phyloP scores from a whole-genome alignment of 2,329 filamentous ascomycete genomes.

The Clonostachys sp. region DNA sequence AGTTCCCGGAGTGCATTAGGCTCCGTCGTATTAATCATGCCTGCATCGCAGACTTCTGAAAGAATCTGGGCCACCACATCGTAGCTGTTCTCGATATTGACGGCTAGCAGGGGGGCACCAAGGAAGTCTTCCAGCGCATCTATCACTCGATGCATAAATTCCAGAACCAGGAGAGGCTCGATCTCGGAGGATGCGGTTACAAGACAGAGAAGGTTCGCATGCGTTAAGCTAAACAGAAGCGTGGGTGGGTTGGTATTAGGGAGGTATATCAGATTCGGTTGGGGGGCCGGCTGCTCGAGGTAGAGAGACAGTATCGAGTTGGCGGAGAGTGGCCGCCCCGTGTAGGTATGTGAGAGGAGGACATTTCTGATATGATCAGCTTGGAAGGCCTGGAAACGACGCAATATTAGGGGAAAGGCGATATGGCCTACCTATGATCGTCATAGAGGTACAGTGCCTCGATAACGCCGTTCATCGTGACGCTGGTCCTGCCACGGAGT shows the following conservation, averaged over 20 bases:
- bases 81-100: conserved; percentile 85
- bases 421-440: conserved; percentile 72
- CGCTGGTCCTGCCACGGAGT: conserved; percentile 18
- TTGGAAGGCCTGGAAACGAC: not conserved
- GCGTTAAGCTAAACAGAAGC: conserved; percentile 81
- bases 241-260: conserved; percentile 79
- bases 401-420: not conserved
- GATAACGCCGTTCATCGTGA: conserved; percentile 74
- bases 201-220: conserved; percentile 83
- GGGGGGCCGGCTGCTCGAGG: conserved; percentile 73
- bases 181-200: conserved; percentile 81
- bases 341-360: conserved; percentile 86
- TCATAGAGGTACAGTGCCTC: conserved; percentile 97
- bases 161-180: conserved; percentile 83
- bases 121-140: conserved; percentile 94
- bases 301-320: conserved; percentile 78
- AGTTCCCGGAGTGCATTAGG: conserved; percentile 87
- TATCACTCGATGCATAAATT: conserved; percentile 90
- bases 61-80: conserved; percentile 91
- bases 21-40: conserved; percentile 84
- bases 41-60: conserved; percentile 94
- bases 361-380: conserved; percentile 53
- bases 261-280: conserved; percentile 83
- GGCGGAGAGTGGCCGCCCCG: conserved; percentile 73
- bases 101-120: conserved; percentile 77